phyloP scores from a whole-genome alignment of 345 rosid genomes.

The Aquilaria yunnanensis region DNA sequence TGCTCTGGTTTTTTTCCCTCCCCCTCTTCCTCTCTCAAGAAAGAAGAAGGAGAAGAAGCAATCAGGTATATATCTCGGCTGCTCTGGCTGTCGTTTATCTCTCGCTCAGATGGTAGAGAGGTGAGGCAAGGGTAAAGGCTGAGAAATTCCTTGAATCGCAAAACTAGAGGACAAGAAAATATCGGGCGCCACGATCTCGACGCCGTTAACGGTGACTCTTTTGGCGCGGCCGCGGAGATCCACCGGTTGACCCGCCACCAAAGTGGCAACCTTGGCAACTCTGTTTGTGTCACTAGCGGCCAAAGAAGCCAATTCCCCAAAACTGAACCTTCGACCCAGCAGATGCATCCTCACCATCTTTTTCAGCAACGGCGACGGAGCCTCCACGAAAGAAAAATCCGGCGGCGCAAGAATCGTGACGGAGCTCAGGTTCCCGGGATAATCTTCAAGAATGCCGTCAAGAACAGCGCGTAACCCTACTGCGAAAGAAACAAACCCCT shows the following conservation, averaged over 20 bases:
- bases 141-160: conserved; percentile 57
- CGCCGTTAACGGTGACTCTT: conserved; percentile 39
- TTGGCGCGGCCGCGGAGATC: conserved; percentile 19
- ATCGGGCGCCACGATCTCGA: conserved; percentile 44
- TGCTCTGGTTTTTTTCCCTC: too few species aligned
- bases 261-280: conserved; percentile 28
- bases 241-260: conserved; percentile 40
- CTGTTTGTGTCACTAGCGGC: conserved; percentile 20
- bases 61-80: too few species aligned
- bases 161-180: conserved; percentile 39
- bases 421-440: conserved; percentile 28
- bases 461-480: conserved; percentile 64
- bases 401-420: conserved; percentile 63
- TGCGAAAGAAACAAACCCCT: conserved; percentile 68
- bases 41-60: too few species aligned
- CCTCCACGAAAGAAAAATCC: conserved; percentile 36
- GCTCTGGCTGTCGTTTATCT: too few species aligned
- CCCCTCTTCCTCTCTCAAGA: too few species aligned
- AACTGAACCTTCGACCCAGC: conserved; percentile 34
- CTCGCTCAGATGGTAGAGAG: conserved; percentile 6
- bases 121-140: conserved; percentile 27
- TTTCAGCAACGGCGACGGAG: conserved; percentile 45
- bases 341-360: conserved; percentile 54
- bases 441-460: conserved; percentile 41
- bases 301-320: conserved; percentile 35